Conservation (phyloP, 192 early-diverging fungal genomes). For the Dissophora globulifera region DNA sequence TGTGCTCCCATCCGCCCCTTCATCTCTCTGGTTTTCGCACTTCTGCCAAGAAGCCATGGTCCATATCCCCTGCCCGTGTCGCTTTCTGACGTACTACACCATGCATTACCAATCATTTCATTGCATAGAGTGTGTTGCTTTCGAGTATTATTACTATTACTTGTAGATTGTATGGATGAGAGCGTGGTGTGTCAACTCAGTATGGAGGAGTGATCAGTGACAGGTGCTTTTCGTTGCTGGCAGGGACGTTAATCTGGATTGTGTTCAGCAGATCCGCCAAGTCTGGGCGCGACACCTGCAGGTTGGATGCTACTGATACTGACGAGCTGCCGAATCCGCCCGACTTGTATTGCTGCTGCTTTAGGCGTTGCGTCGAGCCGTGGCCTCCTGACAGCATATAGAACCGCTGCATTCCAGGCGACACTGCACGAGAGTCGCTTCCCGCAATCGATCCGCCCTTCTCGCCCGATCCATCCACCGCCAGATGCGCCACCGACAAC, state of each 20-base stretch:
- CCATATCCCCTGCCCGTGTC: too few species aligned
- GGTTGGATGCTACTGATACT: constrained; percentile 17
- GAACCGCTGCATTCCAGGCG: constrained; percentile 5
- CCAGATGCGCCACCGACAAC: constrained; percentile 11
- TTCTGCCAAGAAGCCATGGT: too few species aligned
- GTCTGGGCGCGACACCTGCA: constrained; percentile 30
- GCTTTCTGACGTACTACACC: too few species aligned
- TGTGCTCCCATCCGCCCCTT: too few species aligned
- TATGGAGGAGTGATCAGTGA: constrained; percentile 31
- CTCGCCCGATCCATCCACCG: constrained; percentile 9
- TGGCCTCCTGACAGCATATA: constrained; percentile 11
- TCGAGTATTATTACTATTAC: too few species aligned
- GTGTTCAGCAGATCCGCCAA: constrained; percentile 34
- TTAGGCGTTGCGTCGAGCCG: background rate
- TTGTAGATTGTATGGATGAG: too few species aligned
- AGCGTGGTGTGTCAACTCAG: background rate
- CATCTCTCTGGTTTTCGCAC: too few species aligned
- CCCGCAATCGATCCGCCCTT: constrained; percentile 8
- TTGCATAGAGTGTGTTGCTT: too few species aligned
- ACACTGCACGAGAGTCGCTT: constrained; percentile 5
- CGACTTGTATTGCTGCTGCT: background rate
- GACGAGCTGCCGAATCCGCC: constrained; percentile 2
- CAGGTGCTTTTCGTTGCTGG: background rate
- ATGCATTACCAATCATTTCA: too few species aligned
- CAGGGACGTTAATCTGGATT: constrained; percentile 23